Evolutionary conservation across 768 basidiomycete genomes (phyloP).

Genomic region (Lepiota brunneoincarnata): DNA sequence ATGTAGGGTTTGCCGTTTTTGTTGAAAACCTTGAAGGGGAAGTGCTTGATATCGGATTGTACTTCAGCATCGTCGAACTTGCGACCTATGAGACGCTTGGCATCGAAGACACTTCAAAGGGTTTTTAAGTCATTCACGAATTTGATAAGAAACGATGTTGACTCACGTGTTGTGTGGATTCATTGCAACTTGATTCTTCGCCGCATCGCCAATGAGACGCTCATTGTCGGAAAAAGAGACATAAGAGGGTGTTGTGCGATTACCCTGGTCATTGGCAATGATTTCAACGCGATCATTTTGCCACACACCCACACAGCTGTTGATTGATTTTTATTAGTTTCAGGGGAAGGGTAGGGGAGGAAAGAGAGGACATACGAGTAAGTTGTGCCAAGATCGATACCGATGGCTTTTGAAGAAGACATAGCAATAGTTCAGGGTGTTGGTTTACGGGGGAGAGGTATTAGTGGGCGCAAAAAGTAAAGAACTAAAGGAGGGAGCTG

Average conservation of each 20-base stretch:
- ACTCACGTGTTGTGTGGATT: conserved; percentile 89
- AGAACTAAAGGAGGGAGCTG: conserved; percentile 15
- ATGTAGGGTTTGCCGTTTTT: conserved; percentile 89
- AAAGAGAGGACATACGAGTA: conserved; percentile 64
- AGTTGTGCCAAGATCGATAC: conserved; percentile 91
- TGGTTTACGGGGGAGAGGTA: conserved; percentile 14
- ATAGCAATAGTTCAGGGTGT: conserved; percentile 27
- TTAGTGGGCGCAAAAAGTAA: conserved; percentile 18
- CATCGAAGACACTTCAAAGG: conserved; percentile 82
- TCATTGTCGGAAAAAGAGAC: conserved; percentile 94
- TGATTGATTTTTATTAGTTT: conserved; percentile 15
- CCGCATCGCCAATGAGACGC: conserved; percentile 98
- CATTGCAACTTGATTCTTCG: conserved; percentile 98
- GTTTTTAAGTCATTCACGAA: conserved; percentile 4
- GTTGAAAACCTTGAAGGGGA: conserved; percentile 90
- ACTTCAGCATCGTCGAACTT: conserved; percentile 86
- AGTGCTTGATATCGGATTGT: conserved; percentile 83
- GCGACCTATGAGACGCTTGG: conserved; percentile 96
- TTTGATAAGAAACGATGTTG: background rate
- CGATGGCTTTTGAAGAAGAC: conserved; percentile 77
- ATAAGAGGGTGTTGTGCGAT: conserved; percentile 94
- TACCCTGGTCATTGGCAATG: conserved; percentile 94
- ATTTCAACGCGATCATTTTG: conserved; percentile 99
- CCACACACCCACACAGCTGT: conserved; percentile 98
- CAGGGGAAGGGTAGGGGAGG: conserved; percentile 9